Conservation (phyloP, 2,329 filamentous ascomycete species). For the Zymoseptoria ardabiliae region DNA sequence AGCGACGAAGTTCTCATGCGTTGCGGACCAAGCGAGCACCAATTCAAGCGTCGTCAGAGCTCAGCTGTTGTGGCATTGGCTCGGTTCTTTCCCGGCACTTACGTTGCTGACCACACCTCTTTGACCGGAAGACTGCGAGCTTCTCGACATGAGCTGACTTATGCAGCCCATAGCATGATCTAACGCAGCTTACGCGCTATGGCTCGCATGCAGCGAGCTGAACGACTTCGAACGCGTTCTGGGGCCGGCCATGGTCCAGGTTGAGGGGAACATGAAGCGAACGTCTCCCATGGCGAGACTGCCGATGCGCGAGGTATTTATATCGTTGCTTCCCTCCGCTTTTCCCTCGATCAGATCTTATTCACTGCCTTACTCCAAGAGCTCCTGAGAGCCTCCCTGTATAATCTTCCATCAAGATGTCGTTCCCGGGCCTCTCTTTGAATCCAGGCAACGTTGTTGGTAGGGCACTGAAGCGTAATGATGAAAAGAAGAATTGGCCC, state of each 20-base stretch:
- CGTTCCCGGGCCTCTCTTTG: not conserved
- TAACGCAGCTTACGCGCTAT: not conserved
- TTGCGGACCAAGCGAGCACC: not conserved
- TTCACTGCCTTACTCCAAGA: not conserved
- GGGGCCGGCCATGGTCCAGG: not conserved
- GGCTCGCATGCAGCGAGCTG: not conserved
- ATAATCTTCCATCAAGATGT: not conserved
- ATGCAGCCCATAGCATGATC: not conserved
- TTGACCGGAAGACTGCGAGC: not conserved
- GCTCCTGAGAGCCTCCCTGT: not conserved
- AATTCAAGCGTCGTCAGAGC: not conserved
- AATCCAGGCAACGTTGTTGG: constrained; percentile 5
- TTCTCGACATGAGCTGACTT: not conserved
- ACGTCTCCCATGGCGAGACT: not conserved
- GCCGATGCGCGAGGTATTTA: not conserved
- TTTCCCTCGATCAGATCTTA: not conserved
- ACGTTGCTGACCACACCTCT: not conserved
- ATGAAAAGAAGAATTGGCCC: constrained; percentile 6
- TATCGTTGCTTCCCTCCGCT: not conserved
- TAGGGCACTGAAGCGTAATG: not conserved
- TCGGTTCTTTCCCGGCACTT: not conserved
- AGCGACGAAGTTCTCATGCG: not conserved
- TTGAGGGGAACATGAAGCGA: not conserved
- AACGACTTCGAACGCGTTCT: not conserved
- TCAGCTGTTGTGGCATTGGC: not conserved